Conservation (phyloP, 2,329 filamentous ascomycete species). For the Paracorniculantispora psalliotae region DNA sequence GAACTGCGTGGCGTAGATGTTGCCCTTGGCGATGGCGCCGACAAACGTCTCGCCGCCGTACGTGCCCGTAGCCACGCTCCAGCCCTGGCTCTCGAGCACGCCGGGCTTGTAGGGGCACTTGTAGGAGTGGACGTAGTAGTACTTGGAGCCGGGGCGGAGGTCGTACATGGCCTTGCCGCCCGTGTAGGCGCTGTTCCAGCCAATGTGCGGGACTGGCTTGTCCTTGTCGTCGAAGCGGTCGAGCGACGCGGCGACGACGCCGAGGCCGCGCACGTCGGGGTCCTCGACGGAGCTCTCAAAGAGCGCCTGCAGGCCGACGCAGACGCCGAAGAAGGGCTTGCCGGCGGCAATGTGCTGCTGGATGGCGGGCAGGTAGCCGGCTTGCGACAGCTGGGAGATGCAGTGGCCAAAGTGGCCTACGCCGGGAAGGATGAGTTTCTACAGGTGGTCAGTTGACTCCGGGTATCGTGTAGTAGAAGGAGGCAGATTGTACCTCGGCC, state of each 20-base stretch:
- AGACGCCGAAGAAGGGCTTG: constrained; percentile 98
- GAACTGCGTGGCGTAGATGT: constrained; percentile 90
- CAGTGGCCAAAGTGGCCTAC: constrained; percentile 98
- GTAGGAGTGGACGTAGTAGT: constrained; percentile 98
- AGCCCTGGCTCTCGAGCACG: constrained; percentile 73
- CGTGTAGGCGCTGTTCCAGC: constrained; percentile 89
- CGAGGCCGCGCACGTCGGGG: constrained; percentile 65
- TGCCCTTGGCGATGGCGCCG: constrained; percentile 79
- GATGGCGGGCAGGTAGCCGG: constrained; percentile 80
- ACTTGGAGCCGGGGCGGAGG: constrained; percentile 76
- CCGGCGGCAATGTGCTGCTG: constrained; percentile 76
- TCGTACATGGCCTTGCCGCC: constrained; percentile 62
- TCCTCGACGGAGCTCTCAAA: constrained; percentile 84
- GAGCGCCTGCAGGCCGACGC: constrained; percentile 86
- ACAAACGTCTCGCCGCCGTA: constrained; percentile 90
- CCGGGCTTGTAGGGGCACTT: constrained; percentile 71
- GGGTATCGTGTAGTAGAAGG: constrained; percentile 14
- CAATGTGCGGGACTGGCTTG: constrained; percentile 97
- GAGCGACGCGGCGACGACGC: constrained; percentile 65
- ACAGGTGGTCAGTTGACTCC: constrained; percentile 16
- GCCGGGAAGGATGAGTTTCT: constrained; percentile 93
- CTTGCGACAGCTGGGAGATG: constrained; percentile 73
- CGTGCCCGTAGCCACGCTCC: constrained; percentile 83
- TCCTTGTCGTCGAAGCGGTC: constrained; percentile 68
- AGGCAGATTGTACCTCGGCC: constrained; percentile 61